Percentiles rank a stretch among this genome's conserved stretches.
Evolutionary conservation across 345 rosid genomes (phyloP).

Genomic region (Anastatica hierochuntica): DNA sequence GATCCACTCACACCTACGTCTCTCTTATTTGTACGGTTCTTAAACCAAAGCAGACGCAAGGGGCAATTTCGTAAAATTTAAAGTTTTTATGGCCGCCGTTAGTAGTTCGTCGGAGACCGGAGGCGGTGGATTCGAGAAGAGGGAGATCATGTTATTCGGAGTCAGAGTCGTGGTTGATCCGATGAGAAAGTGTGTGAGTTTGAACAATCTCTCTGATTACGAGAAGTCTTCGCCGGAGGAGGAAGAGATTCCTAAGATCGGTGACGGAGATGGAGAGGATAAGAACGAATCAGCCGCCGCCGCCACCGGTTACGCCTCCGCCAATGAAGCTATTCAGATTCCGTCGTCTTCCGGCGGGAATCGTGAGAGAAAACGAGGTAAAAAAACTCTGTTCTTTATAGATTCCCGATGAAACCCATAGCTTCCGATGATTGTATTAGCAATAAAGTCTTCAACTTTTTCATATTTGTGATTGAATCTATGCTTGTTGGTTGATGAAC

Average conservation of each 20-base stretch:
- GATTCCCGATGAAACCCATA: neutral
- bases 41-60: conserved; percentile 12
- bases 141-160: conserved; percentile 86
- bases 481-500: conserved; percentile 24
- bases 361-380: conserved; percentile 93
- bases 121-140: conserved; percentile 7
- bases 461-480: conserved; percentile 5
- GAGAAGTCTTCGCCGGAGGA: conserved; percentile 36
- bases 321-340: conserved; percentile 59
- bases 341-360: conserved; percentile 34
- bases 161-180: conserved; percentile 86
- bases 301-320: conserved; percentile 61
- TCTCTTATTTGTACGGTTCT: conserved; percentile 8
- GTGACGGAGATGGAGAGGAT: conserved; percentile 10
- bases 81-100: conserved; percentile 24
- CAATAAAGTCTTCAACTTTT: neutral
- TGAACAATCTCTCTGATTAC: conserved; percentile 83
- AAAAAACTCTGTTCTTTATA: neutral
- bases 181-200: conserved; percentile 84
- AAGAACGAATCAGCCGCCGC: conserved; percentile 15
- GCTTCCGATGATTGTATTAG: neutral
- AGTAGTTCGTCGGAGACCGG: conserved; percentile 26
- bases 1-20: conserved; percentile 22
- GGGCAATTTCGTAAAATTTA: neutral
- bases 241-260: conserved; percentile 23